These are phyloP conservation scores for Russula lepida DNA, from an alignment of 768 basidiomycete species.

Conservation along the genomic window DNA sequence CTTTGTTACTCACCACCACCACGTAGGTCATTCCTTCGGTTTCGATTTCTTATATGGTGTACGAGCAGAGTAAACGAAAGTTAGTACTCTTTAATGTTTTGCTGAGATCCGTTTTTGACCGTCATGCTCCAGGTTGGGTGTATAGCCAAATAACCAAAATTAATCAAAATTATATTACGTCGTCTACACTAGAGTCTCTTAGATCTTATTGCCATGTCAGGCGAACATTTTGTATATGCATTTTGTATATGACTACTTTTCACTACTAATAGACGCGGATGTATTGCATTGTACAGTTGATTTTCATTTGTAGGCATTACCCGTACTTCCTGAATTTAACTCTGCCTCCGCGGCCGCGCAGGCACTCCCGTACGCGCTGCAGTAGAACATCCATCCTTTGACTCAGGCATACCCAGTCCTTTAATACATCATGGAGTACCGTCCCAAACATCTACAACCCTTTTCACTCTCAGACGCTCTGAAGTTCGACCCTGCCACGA, in stretches of 20 bases:
- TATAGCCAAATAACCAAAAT: too few species aligned
- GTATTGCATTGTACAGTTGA: not conserved
- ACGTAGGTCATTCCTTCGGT: conserved; percentile 87
- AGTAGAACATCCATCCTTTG: not conserved
- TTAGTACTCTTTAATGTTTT: conserved; percentile 28
- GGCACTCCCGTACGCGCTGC: too few species aligned
- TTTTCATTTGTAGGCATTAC: too few species aligned
- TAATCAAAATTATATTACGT: conserved; percentile 8
- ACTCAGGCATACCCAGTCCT: not conserved
- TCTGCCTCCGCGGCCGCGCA: too few species aligned
- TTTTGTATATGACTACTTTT: conserved; percentile 1
- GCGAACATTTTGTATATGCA: conserved; percentile 3
- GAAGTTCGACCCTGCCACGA: conserved; percentile 53
- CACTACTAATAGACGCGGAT: not conserved
- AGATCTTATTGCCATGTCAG: not conserved
- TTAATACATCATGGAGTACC: conserved; percentile 47
- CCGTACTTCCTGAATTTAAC: not conserved
- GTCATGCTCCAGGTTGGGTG: conserved; percentile 4
- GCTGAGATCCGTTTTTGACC: not conserved
- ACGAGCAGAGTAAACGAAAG: conserved; percentile 80
- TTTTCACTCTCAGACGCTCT: conserved; percentile 63
- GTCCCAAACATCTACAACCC: conserved; percentile 61
- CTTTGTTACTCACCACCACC: not conserved
- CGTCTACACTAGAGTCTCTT: conserved; percentile 4
- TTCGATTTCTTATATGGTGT: conserved; percentile 94